These are phyloP conservation scores for Zygoascus biomembranicola DNA, from an alignment of 805 yeast genomes.

Conservation along the genomic window DNA sequence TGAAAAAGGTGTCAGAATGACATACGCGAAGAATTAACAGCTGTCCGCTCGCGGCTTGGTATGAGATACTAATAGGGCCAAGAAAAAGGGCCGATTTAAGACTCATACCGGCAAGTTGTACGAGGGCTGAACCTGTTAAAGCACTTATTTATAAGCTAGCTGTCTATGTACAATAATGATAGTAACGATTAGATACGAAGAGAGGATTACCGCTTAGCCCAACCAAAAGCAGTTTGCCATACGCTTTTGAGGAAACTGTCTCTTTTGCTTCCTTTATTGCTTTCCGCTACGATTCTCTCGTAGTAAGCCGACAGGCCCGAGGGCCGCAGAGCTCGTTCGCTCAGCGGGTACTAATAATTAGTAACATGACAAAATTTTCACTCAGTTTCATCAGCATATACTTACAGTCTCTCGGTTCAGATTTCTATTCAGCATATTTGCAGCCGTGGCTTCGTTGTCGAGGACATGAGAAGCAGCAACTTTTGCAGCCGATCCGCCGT, in stretches of 20 bases:
- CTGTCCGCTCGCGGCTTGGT: neutral
- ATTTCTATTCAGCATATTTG: slow-evolving; percentile 15
- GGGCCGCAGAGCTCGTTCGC: slow-evolving; percentile 61
- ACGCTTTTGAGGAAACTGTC: slow-evolving; percentile 51
- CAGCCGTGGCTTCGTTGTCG: slow-evolving; percentile 20
- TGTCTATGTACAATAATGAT: neutral
- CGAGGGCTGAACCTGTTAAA: too few relatives aligned
- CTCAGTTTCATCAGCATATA: neutral
- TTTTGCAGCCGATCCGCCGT: slow-evolving; percentile 10
- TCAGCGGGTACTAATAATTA: slow-evolving; percentile 19
- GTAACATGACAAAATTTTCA: neutral
- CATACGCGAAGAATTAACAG: slow-evolving; percentile 28
- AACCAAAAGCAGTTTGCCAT: slow-evolving; percentile 68
- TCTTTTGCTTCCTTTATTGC: slow-evolving; percentile 65
- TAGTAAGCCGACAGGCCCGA: slow-evolving; percentile 80
- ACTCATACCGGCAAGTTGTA: too few relatives aligned
- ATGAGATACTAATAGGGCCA: too few relatives aligned
- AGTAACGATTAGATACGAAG: neutral
- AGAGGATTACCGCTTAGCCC: slow-evolving; percentile 20
- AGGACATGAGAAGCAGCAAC: slow-evolving; percentile 21
- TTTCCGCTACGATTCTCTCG: slow-evolving; percentile 57
- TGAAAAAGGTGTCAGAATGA: slow-evolving; percentile 21
- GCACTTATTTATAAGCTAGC: neutral
- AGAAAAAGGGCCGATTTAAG: too few relatives aligned
- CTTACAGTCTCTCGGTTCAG: slow-evolving; percentile 12